Evolutionary conservation across 1,284 basidiomycete genomes (phyloP).

Genomic region (Malassezia sympodialis): DNA sequence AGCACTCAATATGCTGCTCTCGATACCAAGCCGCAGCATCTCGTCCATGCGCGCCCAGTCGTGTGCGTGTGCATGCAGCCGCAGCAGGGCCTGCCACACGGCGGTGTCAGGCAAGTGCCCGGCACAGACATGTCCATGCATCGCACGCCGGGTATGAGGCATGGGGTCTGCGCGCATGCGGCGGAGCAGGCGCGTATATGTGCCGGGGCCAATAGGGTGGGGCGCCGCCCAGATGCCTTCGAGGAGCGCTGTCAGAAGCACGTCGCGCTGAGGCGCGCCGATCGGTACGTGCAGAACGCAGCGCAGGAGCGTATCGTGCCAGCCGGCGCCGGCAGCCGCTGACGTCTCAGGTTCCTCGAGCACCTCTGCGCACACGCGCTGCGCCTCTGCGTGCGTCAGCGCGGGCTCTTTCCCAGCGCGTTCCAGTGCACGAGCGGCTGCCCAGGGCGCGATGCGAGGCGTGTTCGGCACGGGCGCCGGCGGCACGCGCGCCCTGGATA

Average conservation of each 20-base stretch:
- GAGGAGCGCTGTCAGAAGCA: constrained; percentile 7
- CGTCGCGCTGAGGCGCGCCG: constrained; percentile 2
- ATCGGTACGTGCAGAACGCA: not conserved
- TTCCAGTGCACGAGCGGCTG: not conserved
- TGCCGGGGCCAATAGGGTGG: not conserved
- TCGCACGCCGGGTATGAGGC: constrained; percentile 1
- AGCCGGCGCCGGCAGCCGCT: not conserved
- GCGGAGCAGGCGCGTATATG: not conserved
- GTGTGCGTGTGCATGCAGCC: not conserved
- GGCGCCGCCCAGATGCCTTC: not conserved
- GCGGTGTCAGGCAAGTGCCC: not conserved
- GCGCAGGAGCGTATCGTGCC: not conserved
- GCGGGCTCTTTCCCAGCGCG: not conserved
- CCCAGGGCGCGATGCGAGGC: not conserved
- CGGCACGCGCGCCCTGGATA: not conserved
- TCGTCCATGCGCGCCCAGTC: constrained; percentile 13
- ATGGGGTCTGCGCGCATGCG: not conserved
- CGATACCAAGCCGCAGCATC: not conserved
- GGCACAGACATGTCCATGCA: constrained; percentile 4
- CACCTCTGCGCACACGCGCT: not conserved
- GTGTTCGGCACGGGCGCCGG: not conserved
- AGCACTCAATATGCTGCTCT: not conserved
- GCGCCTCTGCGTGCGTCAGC: not conserved
- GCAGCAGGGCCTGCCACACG: constrained; percentile 14
- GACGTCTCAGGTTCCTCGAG: not conserved